Conservation (phyloP, 108 stramenopile genomes). For the Skeletonema menzelii region DNA sequence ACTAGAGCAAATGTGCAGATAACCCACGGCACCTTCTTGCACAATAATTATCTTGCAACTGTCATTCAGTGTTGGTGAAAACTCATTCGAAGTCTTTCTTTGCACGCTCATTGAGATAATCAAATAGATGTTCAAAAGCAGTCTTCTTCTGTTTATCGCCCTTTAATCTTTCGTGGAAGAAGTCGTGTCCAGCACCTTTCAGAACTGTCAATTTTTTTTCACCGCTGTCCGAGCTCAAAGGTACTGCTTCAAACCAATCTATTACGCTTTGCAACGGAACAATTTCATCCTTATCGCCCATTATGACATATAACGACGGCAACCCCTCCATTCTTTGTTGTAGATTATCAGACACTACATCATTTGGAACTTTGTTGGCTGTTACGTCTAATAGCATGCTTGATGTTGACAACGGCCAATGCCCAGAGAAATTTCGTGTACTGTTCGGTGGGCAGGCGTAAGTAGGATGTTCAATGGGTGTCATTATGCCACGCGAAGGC, state of each 20-base stretch:
- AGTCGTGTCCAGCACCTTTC: slow-evolving; percentile 31
- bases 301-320: slow-evolving; percentile 30
- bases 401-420: slow-evolving; percentile 60
- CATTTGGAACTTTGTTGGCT: slow-evolving; percentile 28
- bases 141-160: background rate
- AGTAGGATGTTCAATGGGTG: slow-evolving; percentile 55
- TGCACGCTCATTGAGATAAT: background rate
- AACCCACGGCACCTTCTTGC: too few relatives aligned
- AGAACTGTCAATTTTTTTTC: slow-evolving; percentile 20
- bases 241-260: slow-evolving; percentile 29
- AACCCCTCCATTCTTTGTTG: background rate
- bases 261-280: slow-evolving; percentile 6
- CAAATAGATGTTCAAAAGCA: background rate
- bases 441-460: slow-evolving; percentile 51
- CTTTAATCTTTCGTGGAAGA: slow-evolving; percentile 9
- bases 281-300: slow-evolving; percentile 38
- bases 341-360: slow-evolving; percentile 16
- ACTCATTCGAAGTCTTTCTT: slow-evolving; percentile 2
- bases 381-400: slow-evolving; percentile 59
- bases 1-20: too few relatives aligned
- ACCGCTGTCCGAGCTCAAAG: slow-evolving; percentile 13
- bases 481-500: slow-evolving; percentile 37
- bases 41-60: too few relatives aligned
- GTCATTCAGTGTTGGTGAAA: background rate
- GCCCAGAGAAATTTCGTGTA: slow-evolving; percentile 50